Evolutionary conservation across 345 rosid species (phyloP).

Genomic region (Nephelium lappaceum): DNA sequence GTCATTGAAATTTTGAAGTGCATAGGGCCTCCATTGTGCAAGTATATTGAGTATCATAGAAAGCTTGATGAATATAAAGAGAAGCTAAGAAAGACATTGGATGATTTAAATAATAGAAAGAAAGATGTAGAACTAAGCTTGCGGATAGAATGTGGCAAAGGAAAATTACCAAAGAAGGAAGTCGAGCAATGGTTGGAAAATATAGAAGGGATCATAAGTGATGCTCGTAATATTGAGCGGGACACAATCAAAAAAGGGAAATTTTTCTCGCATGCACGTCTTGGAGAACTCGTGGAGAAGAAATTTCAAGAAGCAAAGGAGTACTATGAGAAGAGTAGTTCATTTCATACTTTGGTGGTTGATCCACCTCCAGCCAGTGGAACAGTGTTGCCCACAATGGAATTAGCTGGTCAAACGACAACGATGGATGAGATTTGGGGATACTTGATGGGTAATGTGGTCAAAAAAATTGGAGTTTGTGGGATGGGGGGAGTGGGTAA

Average conservation of each 20-base stretch:
- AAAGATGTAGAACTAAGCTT: neutral
- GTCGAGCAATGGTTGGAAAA: neutral
- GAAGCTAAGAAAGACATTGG: neutral
- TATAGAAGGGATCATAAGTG: neutral
- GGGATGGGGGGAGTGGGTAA: slow-evolving; percentile 32
- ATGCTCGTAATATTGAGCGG: neutral
- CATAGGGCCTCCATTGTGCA: neutral
- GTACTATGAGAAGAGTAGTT: neutral
- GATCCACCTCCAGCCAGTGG: neutral
- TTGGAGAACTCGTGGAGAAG: neutral
- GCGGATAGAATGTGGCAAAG: neutral
- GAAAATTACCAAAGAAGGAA: neutral
- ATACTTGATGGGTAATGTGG: slow-evolving; percentile 3
- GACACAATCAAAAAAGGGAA: neutral
- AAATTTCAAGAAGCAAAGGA: slow-evolving; percentile 5
- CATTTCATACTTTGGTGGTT: neutral
- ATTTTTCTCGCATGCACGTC: neutral
- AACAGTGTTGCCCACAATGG: neutral
- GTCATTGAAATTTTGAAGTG: neutral
- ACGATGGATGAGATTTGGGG: slow-evolving; percentile 2
- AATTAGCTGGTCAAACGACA: neutral
- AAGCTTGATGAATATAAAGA: too few relatives aligned
- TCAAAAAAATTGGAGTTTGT: slow-evolving; percentile 25
- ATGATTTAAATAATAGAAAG: neutral
- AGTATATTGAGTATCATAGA: too few relatives aligned